Base-by-base conservation (phyloP, 192 early-diverging fungal genomes). In the Rhizoclosmatium globosum region DNA sequence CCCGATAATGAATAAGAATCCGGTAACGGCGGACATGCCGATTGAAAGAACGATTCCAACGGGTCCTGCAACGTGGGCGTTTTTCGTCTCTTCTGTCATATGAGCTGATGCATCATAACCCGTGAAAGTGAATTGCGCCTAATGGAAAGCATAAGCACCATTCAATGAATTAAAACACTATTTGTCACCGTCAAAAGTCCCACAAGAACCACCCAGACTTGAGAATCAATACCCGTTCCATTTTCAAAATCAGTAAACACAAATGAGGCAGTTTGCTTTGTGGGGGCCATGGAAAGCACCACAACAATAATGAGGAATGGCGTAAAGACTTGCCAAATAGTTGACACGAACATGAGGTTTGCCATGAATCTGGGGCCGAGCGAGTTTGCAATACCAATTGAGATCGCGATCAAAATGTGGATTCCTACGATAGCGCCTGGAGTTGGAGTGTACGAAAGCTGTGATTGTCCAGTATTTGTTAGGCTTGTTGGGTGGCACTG, bases 31-130 rank as follows among this genome's bases (percentile, higher is more conserved):
- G 38, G 77, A 70, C 47, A 57, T 67, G 11, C 15, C 66, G 57
- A 85, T 78, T 11, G 82, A n/a, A 21, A 65, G 56, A 4, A 81
- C 70, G 62, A 85, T 81, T 45, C 71, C 85, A n/a, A 60, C 56
- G 66, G 85, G 85, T 0, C 70, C 83, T 11, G 69, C 74, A 38
- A 75, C 68, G 47, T 53, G 39, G 4, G 85, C 84, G 79, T 47
- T 21, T 45, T 75, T 64, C 38, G 85, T 85, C 60, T 86, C 85
- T 66, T 86, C 85, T 39, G 82, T 64, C 64, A 86, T 62, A 66
- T 86, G 85, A 2, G 82, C 83, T 2, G 62, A 62, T 13, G 83
- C 57, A 57, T 86, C 85, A 71, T 79, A 86, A 9, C 85, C 85
- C 31, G 71, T 78, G 38, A 68, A 68, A 3, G 75, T 65, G 65